phyloP scores from a whole-genome alignment of 495 filamentous ascomycete genomes.

The Penicillium egyptiacum region DNA sequence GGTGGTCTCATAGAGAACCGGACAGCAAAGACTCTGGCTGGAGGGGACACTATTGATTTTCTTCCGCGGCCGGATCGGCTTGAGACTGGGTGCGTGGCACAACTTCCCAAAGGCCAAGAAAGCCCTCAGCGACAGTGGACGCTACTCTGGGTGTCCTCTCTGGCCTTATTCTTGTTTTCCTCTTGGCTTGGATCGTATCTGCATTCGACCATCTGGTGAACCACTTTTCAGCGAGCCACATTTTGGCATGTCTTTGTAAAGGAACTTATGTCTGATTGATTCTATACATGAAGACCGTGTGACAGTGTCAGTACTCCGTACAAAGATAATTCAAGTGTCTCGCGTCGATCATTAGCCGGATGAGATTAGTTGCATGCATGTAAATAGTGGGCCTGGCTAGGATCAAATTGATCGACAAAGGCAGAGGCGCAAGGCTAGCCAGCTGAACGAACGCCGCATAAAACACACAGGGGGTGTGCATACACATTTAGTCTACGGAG shows the following conservation, averaged over 20 bases:
- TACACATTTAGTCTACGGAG: neutral
- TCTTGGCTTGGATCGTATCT: constrained; percentile 1
- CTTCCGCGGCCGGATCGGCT: neutral
- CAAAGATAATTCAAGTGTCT: neutral
- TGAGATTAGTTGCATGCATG: neutral
- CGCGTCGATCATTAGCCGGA: neutral
- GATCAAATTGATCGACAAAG: neutral
- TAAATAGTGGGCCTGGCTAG: neutral
- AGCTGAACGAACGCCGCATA: neutral
- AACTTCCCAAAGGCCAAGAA: neutral
- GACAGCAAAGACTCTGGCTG: neutral
- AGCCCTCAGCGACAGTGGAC: neutral
- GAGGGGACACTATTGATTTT: neutral
- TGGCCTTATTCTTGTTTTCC: neutral
- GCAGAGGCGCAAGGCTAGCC: neutral
- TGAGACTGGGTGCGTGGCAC: neutral
- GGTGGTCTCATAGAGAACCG: neutral
- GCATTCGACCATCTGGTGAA: neutral
- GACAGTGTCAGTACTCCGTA: too few relatives aligned
- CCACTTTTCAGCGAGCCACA: neutral
- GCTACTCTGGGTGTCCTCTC: neutral
- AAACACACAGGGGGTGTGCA: neutral
- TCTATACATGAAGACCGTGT: too few relatives aligned
- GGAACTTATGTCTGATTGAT: too few relatives aligned
- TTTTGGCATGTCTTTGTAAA: neutral